phyloP scores from a whole-genome alignment of 2,329 filamentous ascomycete genomes.

The Claviceps purpurea region DNA sequence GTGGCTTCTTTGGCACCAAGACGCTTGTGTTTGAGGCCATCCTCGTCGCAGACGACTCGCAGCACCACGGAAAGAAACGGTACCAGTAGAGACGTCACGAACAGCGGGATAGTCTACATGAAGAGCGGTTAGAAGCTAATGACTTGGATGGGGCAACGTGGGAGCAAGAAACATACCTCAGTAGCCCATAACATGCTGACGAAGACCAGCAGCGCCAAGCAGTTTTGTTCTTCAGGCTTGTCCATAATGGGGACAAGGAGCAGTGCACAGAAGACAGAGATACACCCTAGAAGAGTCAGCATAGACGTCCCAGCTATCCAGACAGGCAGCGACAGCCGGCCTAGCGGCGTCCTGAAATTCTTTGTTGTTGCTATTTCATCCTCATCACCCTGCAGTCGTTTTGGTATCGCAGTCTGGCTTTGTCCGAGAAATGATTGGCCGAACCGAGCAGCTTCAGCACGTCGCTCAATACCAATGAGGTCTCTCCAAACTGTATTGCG shows the following conservation, averaged over 20 bases:
- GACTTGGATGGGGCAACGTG: background rate
- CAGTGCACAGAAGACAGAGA: conserved; percentile 61
- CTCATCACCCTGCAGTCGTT: conserved; percentile 75
- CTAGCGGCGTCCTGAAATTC: conserved; percentile 66
- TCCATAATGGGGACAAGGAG: conserved; percentile 72
- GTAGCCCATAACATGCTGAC: conserved; percentile 94
- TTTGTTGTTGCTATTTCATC: conserved; percentile 47
- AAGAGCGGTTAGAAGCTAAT: background rate
- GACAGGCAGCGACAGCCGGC: conserved; percentile 57
- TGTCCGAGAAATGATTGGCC: conserved; percentile 73
- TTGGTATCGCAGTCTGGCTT: conserved; percentile 52
- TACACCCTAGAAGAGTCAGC: conserved; percentile 56
- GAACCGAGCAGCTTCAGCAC: conserved; percentile 85
- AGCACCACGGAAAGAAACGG: conserved; percentile 87
- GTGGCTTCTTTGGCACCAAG: conserved; percentile 73
- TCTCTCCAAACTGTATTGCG: conserved; percentile 98
- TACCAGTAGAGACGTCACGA: conserved; percentile 87
- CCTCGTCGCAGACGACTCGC: conserved; percentile 67
- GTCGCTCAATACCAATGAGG: conserved; percentile 94
- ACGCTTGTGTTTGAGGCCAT: conserved; percentile 41
- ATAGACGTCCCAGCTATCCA: conserved; percentile 81
- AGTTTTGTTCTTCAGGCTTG: conserved; percentile 85
- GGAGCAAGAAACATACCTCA: conserved; percentile 43
- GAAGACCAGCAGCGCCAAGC: conserved; percentile 82
- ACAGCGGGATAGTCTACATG: conserved; percentile 74